Percentiles rank a stretch among this genome's conserved stretches.
These are phyloP conservation scores for Neofusicoccum cordaticola DNA, from an alignment of 2,329 filamentous ascomycete genomes.

Conservation along the genomic window DNA sequence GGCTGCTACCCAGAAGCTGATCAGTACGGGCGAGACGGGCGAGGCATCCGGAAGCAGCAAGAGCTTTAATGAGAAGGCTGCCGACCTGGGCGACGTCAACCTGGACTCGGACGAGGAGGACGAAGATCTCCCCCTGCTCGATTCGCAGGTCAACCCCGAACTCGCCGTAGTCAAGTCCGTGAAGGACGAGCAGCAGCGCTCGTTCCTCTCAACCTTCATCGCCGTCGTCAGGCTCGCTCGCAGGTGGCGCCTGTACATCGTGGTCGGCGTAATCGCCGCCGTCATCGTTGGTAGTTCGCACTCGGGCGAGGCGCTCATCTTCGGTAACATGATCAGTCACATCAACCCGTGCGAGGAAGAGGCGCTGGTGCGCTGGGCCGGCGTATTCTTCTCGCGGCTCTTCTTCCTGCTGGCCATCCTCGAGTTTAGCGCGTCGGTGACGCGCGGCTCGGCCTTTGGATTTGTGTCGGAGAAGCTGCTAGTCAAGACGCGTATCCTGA, in stretches of 20 bases:
- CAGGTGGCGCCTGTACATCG: background rate
- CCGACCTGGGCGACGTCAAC: background rate
- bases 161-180: background rate
- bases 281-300: background rate
- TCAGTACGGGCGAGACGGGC: background rate
- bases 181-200: background rate
- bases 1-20: background rate
- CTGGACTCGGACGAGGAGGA: background rate
- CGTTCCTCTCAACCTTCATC: background rate
- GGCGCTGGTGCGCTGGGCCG: background rate
- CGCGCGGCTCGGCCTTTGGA: background rate
- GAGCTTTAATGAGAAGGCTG: background rate
- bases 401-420: conserved; percentile 7
- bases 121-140: conserved; percentile 5
- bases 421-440: background rate
- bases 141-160: background rate
- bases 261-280: conserved; percentile 1
- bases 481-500: conserved; percentile 1
- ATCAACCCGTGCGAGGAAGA: conserved; percentile 3
- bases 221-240: background rate
- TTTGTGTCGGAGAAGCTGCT: conserved; percentile 1
- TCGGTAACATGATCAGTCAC: conserved; percentile 4
- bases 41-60: background rate
- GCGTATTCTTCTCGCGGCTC: background rate
- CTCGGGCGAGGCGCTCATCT: background rate